A percentile compares a stretch with the other conserved stretches of the same genome.
phyloP scores from a whole-genome alignment of 2,329 filamentous ascomycete species.

The Helotiales sp. region DNA sequence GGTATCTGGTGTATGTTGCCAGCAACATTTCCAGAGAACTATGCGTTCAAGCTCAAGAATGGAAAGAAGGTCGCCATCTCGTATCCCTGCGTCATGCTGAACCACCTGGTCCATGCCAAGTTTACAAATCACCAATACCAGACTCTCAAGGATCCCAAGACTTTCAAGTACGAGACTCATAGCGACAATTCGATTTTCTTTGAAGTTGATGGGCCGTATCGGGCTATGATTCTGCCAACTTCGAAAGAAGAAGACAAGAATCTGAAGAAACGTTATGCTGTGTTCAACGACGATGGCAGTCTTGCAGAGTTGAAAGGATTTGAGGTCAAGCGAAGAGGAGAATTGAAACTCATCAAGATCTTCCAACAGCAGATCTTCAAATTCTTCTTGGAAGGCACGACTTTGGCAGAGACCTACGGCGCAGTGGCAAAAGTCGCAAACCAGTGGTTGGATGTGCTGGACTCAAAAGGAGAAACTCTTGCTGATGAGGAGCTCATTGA shows the following conservation, averaged over 20 bases:
- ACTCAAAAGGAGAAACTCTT: slow-evolving; percentile 83
- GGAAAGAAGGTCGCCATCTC: slow-evolving; percentile 97
- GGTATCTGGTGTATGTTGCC: slow-evolving; percentile 99
- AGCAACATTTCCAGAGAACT: slow-evolving; percentile 94
- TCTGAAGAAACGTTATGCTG: slow-evolving; percentile 97
- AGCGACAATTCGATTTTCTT: slow-evolving; percentile 99
- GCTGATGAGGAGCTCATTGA: slow-evolving; percentile 98
- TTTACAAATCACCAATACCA: slow-evolving; percentile 99
- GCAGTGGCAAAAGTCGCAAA: slow-evolving; percentile 95
- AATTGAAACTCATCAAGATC: slow-evolving; percentile 99
- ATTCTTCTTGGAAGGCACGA: slow-evolving; percentile 92
- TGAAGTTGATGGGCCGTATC: slow-evolving; percentile 97
- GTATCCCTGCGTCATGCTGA: slow-evolving; percentile 98
- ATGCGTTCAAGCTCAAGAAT: slow-evolving; percentile 88
- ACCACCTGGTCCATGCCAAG: slow-evolving; percentile 89
- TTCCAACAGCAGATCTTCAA: slow-evolving; percentile 99
- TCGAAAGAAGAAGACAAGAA: slow-evolving; percentile 99
- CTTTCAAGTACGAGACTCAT: slow-evolving; percentile 90
- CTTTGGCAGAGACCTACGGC: slow-evolving; percentile 83
- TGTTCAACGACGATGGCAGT: slow-evolving; percentile 97
- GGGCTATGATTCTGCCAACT: slow-evolving; percentile 93
- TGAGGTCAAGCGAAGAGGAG: slow-evolving; percentile 94
- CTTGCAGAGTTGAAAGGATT: slow-evolving; percentile 96
- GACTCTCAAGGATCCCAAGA: slow-evolving; percentile 74
- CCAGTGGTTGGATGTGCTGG: slow-evolving; percentile 91